Percentiles rank a stretch among this genome's conserved stretches.
These are phyloP conservation scores for Erigeron philadelphicus DNA, from an alignment of 140 eudicot genomes.

Conservation along the genomic window DNA sequence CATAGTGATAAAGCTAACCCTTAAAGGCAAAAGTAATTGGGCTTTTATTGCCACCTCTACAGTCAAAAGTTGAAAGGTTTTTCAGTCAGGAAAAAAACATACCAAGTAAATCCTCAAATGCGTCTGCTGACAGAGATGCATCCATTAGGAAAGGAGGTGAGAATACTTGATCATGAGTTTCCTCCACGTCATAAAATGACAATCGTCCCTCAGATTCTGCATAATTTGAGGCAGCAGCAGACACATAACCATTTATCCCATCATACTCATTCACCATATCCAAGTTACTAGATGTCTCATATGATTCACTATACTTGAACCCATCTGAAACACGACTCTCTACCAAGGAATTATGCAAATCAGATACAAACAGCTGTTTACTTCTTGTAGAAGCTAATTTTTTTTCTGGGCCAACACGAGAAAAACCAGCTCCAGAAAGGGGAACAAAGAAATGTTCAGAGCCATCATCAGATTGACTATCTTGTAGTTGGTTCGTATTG, in stretches of 20 bases:
- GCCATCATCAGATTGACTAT: conserved; percentile 83
- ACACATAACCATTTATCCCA: conserved; percentile 53
- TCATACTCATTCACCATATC: conserved; percentile 59
- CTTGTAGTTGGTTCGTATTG: conserved; percentile 54
- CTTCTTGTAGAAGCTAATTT: conserved; percentile 40
- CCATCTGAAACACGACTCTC: conserved; percentile 42
- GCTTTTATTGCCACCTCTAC: neutral
- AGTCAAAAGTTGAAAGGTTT: neutral
- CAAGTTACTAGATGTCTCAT: conserved; percentile 42
- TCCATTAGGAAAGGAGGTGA: conserved; percentile 92
- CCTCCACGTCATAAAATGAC: conserved; percentile 69
- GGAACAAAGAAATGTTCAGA: conserved; percentile 90
- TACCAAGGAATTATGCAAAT: conserved; percentile 37
- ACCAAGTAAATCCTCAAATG: conserved; percentile 95
- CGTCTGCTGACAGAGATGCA: conserved; percentile 56
- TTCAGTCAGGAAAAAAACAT: neutral
- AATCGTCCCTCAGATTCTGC: conserved; percentile 60
- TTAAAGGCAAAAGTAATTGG: neutral
- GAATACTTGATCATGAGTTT: conserved; percentile 71
- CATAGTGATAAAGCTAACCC: neutral
- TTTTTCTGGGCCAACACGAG: conserved; percentile 54
- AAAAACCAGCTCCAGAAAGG: conserved; percentile 65
- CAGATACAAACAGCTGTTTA: conserved; percentile 47
- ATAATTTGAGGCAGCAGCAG: conserved; percentile 62
- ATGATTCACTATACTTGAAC: conserved; percentile 37